phyloP scores from a whole-genome alignment of 306 rosid species.

The Nissolia schottii region DNA sequence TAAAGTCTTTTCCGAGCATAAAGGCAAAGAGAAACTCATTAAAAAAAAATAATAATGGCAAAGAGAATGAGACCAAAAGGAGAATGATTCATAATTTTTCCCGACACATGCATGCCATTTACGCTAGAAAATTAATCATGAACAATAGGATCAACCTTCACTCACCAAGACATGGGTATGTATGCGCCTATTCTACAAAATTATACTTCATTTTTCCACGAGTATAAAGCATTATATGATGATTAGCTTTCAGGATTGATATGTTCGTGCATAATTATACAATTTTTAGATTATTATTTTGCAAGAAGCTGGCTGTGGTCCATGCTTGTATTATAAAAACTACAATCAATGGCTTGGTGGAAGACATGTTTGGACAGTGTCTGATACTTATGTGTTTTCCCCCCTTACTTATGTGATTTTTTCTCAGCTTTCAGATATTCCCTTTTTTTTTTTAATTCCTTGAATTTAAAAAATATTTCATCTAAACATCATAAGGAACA shows the following conservation, averaged over 20 bases:
- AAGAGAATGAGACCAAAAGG: background rate
- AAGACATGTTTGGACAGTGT: background rate
- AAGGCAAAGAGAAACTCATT: background rate
- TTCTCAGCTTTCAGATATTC: no score
- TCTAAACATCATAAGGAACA: no score
- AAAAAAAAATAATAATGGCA: no score
- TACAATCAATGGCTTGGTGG: background rate
- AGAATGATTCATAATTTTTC: constrained; percentile 1
- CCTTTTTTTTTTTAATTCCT: no score
- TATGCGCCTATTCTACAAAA: background rate
- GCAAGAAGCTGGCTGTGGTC: background rate
- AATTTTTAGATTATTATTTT: background rate
- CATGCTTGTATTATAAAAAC: background rate
- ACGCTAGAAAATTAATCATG: background rate
- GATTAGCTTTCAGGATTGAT: constrained; percentile 2
- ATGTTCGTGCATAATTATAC: background rate
- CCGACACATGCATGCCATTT: background rate
- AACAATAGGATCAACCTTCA: background rate
- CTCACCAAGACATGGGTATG: background rate
- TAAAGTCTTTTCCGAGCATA: background rate
- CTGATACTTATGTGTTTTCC: background rate
- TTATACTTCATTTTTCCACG: background rate
- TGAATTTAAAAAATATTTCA: no score
- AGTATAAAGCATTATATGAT: background rate
- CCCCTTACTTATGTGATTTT: no score